Percentiles rank a stretch among this genome's conserved stretches.
These are phyloP conservation scores for Platismatia glauca DNA, from an alignment of 495 filamentous ascomycete species.

Conservation along the genomic window DNA sequence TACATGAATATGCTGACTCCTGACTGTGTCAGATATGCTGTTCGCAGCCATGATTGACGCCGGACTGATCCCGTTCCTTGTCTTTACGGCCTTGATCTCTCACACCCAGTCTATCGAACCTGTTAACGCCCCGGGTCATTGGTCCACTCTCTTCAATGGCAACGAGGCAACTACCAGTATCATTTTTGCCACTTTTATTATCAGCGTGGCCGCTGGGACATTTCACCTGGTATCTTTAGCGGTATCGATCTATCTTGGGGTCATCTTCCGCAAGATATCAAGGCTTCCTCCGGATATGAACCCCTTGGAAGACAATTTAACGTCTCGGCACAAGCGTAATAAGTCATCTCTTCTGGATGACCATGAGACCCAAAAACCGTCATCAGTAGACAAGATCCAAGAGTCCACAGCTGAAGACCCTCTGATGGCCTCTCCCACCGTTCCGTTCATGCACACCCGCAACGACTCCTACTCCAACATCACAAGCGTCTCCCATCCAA, in stretches of 20 bases:
- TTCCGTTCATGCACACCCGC: conserved; percentile 73
- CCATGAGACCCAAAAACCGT: conserved; percentile 42
- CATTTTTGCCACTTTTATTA: conserved; percentile 53
- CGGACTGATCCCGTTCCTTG: conserved; percentile 65
- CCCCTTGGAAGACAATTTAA: conserved; percentile 77
- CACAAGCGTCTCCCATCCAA: conserved; percentile 22
- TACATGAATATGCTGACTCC: no score
- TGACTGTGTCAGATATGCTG: no score
- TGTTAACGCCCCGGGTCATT: conserved; percentile 39
- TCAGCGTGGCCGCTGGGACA: conserved; percentile 49
- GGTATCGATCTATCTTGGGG: conserved; percentile 59
- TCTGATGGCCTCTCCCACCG: conserved; percentile 45
- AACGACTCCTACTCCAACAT: conserved; percentile 41
- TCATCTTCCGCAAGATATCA: conserved; percentile 73
- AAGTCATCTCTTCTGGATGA: conserved; percentile 57
- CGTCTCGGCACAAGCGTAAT: conserved; percentile 69
- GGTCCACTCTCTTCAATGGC: conserved; percentile 53
- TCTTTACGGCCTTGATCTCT: conserved; percentile 56
- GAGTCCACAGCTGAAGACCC: conserved; percentile 48
- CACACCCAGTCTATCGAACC: conserved; percentile 40
- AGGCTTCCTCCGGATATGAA: conserved; percentile 85
- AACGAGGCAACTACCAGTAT: conserved; percentile 43
- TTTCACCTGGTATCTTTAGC: conserved; percentile 61
- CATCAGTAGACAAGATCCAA: conserved; percentile 37
- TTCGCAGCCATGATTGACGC: conserved; percentile 68